A percentile compares a stretch with the other conserved stretches of the same genome.
These are phyloP conservation scores for Pseudogymnoascus sp. DNA, from an alignment of 2,329 filamentous ascomycete species.

Conservation along the genomic window DNA sequence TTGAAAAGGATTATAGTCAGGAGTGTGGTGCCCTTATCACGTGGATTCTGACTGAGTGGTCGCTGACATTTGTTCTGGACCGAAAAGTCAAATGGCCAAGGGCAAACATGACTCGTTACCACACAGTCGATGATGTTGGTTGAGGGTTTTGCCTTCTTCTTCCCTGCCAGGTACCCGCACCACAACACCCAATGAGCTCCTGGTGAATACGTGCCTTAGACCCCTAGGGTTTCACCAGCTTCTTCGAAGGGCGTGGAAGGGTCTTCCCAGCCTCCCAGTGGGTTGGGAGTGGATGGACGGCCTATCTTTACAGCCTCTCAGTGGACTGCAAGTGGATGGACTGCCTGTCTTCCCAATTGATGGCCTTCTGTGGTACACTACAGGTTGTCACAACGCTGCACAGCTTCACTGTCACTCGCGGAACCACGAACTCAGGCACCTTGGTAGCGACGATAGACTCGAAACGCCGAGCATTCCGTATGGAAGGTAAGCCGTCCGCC, in stretches of 20 bases:
- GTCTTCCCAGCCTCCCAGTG: not conserved
- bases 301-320: not conserved
- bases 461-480: not conserved
- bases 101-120: slow-evolving; percentile 4
- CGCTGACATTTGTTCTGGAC: not conserved
- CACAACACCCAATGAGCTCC: not conserved
- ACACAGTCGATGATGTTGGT: not conserved
- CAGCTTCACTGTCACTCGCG: slow-evolving; percentile 3
- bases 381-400: not conserved
- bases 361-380: not conserved
- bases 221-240: slow-evolving; percentile 7
- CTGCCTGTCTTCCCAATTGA: not conserved
- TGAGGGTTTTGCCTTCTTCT: not conserved
- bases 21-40: not conserved
- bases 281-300: not conserved
- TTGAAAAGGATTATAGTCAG: not conserved
- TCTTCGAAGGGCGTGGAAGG: not conserved
- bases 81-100: not conserved
- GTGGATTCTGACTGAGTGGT: not conserved
- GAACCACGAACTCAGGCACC: not conserved
- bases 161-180: slow-evolving; percentile 8
- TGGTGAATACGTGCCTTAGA: not conserved
- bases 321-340: not conserved
- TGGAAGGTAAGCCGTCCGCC: not conserved
- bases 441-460: slow-evolving; percentile 2